phyloP scores from a whole-genome alignment of 2,329 filamentous ascomycete species.

The Xylaria sp. region DNA sequence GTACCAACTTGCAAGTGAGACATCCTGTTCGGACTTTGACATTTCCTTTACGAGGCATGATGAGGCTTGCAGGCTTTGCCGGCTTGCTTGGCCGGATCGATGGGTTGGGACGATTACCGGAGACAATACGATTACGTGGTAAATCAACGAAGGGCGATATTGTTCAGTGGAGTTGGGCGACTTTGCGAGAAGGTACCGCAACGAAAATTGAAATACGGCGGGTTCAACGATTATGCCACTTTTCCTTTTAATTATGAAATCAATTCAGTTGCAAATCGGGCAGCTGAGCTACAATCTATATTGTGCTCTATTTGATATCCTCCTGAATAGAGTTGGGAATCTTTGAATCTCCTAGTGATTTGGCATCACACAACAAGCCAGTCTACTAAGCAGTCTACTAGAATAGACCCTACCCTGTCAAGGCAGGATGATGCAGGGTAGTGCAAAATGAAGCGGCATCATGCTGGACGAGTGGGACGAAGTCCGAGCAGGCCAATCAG shows the following conservation, averaged over 20 bases:
- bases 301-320: not conserved
- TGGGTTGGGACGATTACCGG: not conserved
- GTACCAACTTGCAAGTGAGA: constrained; percentile 42
- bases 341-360: no score
- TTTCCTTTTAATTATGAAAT: not conserved
- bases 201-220: not conserved
- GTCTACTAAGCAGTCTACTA: not conserved
- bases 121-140: not conserved
- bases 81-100: constrained; percentile 6
- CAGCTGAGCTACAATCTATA: not conserved
- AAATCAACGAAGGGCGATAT: constrained; percentile 1
- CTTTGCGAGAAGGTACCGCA: not conserved
- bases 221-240: not conserved
- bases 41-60: constrained; percentile 48
- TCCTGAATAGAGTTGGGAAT: not conserved
- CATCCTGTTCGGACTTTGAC: constrained; percentile 47
- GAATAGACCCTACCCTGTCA: not conserved
- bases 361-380: no score
- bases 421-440: not conserved
- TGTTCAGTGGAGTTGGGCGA: not conserved
- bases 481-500: constrained; percentile 43
- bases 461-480: constrained; percentile 21
- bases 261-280: not conserved
- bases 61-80: constrained; percentile 20
- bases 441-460: not conserved